Percentiles rank a stretch among this genome's conserved stretches.
phyloP scores from a whole-genome alignment of 192 early-diverging fungal species.

The Funneliformis geosporum region DNA sequence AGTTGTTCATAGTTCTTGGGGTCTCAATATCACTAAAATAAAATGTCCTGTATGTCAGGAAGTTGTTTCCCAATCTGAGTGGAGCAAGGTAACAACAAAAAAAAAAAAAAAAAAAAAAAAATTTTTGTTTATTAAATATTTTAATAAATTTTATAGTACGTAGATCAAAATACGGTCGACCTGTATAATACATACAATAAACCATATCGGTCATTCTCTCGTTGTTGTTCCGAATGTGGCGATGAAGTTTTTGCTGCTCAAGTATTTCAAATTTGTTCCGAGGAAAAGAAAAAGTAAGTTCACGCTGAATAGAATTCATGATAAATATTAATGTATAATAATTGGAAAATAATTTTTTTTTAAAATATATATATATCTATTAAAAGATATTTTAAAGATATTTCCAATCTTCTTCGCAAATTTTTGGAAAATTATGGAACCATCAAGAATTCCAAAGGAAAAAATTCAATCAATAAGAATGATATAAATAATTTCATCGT shows the following conservation, averaged over 20 bases:
- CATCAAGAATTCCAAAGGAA: not conserved
- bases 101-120: not conserved
- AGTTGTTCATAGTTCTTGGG: constrained; percentile 61
- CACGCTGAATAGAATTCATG: not conserved
- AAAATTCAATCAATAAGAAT: not conserved
- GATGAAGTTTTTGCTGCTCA: constrained; percentile 47
- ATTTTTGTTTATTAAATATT: not conserved
- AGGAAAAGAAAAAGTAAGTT: constrained; percentile 26
- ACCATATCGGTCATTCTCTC: constrained; percentile 53
- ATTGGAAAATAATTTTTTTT: not conserved
- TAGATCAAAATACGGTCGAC: constrained; percentile 44
- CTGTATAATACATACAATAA: constrained; percentile 56
- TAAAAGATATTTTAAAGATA: constrained; percentile 30
- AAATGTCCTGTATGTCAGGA: constrained; percentile 61
- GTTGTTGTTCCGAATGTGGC: constrained; percentile 54
- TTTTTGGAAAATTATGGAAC: constrained; percentile 14
- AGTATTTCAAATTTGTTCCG: constrained; percentile 31
- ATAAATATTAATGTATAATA: not conserved
- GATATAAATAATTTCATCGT: constrained; percentile 5
- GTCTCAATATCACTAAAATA: constrained; percentile 56
- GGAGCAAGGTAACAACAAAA: constrained; percentile 47
- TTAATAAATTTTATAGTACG: constrained; percentile 41
- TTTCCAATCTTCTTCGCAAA: constrained; percentile 18
- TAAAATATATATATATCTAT: not conserved
- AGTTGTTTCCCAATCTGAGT: constrained; percentile 51